These are phyloP conservation scores for Candolleomyces efflorescens DNA, from an alignment of 768 basidiomycete genomes.

Conservation along the genomic window DNA sequence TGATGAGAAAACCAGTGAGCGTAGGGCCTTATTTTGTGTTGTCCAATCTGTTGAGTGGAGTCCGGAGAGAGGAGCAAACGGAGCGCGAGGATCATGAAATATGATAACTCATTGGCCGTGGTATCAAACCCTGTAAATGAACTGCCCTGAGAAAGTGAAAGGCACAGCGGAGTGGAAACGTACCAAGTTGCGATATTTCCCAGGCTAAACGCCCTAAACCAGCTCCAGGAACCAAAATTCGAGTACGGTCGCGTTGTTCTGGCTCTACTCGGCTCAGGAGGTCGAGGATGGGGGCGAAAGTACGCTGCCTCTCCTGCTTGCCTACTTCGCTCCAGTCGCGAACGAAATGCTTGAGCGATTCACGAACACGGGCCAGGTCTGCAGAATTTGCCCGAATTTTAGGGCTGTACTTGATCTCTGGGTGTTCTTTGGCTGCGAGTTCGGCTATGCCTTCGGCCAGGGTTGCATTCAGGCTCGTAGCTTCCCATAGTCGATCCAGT, in stretches of 20 bases:
- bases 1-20: conserved; percentile 73
- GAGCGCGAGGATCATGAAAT: conserved; percentile 60
- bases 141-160: neutral
- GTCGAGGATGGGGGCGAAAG: conserved; percentile 54
- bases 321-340: conserved; percentile 69
- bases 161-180: neutral
- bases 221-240: conserved; percentile 59
- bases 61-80: conserved; percentile 52
- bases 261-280: conserved; percentile 31
- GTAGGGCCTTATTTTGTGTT: conserved; percentile 58
- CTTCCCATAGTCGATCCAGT: conserved; percentile 38
- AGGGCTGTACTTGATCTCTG: conserved; percentile 13
- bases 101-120: conserved; percentile 60
- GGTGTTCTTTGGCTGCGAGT: conserved; percentile 22
- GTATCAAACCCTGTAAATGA: conserved; percentile 44
- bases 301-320: conserved; percentile 44
- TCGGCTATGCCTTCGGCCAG: conserved; percentile 38
- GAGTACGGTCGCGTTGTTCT: conserved; percentile 26
- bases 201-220: conserved; percentile 64
- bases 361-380: conserved; percentile 48
- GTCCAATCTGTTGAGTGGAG: conserved; percentile 32
- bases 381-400: conserved; percentile 16
- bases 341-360: conserved; percentile 64
- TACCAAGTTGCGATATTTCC: conserved; percentile 62
- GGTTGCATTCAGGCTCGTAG: conserved; percentile 34